A percentile compares a stretch with the other conserved stretches of the same genome.
phyloP scores from a whole-genome alignment of 2,329 filamentous ascomycete genomes.

The Penicillium olsonii region DNA sequence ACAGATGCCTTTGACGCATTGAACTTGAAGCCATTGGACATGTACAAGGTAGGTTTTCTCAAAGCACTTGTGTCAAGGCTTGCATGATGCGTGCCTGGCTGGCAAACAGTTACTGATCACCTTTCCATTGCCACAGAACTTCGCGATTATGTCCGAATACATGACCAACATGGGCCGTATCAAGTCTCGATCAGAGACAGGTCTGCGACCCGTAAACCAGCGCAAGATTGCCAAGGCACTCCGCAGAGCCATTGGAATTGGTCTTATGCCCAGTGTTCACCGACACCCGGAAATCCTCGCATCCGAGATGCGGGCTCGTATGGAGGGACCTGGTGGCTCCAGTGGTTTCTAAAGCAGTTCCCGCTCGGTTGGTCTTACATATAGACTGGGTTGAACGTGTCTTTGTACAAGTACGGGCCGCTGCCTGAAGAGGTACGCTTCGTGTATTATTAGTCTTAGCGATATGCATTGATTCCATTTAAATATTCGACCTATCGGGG shows the following conservation, averaged over 20 bases:
- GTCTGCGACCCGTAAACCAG: constrained; percentile 85
- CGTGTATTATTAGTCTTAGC: constrained; percentile 28
- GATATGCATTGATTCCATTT: constrained; percentile 15
- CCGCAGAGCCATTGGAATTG: constrained; percentile 81
- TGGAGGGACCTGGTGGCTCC: constrained; percentile 22
- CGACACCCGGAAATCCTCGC: constrained; percentile 79
- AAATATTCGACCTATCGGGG: not conserved
- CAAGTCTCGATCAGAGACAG: constrained; percentile 72
- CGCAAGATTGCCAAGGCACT: constrained; percentile 91
- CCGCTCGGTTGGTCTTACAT: not conserved
- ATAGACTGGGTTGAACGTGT: constrained; percentile 6
- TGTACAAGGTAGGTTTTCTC: constrained; percentile 74
- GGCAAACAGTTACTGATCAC: constrained; percentile 9
- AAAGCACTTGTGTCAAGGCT: not conserved
- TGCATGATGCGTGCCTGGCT: not conserved
- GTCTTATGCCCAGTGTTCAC: constrained; percentile 89
- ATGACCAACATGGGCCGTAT: constrained; percentile 84
- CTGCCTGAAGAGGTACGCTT: constrained; percentile 9
- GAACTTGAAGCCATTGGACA: constrained; percentile 74
- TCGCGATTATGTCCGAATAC: constrained; percentile 86
- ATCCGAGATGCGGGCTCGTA: constrained; percentile 31
- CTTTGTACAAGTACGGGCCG: constrained; percentile 20
- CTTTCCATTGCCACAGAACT: constrained; percentile 67
- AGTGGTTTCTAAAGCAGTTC: constrained; percentile 3
- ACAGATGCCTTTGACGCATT: constrained; percentile 78